Evolutionary conservation across 2,329 filamentous ascomycete species (phyloP).

Genomic region (Ophiostoma sp.): DNA sequence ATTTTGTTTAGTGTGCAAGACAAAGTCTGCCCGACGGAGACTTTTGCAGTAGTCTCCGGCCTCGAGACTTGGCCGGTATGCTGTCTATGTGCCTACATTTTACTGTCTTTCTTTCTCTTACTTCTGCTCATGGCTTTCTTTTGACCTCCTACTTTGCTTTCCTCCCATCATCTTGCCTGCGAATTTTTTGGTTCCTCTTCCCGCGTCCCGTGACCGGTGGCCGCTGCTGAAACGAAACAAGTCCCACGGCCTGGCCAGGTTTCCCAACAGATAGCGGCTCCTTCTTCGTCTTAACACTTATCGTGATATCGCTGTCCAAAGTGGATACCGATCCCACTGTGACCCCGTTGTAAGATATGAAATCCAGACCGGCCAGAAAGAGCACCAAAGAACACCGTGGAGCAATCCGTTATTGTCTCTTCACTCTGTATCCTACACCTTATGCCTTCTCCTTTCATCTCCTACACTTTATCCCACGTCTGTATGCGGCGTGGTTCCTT

Average conservation of each 20-base stretch:
- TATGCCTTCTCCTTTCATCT: neutral
- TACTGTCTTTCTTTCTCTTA: neutral
- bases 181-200: neutral
- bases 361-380: neutral
- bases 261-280: neutral
- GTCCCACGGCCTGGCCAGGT: neutral
- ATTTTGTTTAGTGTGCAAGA: neutral
- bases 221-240: constrained; percentile 10
- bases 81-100: neutral
- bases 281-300: neutral
- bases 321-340: neutral
- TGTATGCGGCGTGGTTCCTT: neutral
- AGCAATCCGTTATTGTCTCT: neutral
- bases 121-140: neutral
- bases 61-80: neutral
- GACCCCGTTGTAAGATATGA: neutral
- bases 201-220: constrained; percentile 16
- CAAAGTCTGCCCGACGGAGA: neutral
- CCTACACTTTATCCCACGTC: neutral
- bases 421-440: neutral
- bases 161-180: neutral
- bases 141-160: neutral
- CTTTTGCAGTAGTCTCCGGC: neutral
- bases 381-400: neutral
- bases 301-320: neutral